phyloP scores from a whole-genome alignment of 2,329 filamentous ascomycete species.

The Ophiostoma tasmaniense region DNA sequence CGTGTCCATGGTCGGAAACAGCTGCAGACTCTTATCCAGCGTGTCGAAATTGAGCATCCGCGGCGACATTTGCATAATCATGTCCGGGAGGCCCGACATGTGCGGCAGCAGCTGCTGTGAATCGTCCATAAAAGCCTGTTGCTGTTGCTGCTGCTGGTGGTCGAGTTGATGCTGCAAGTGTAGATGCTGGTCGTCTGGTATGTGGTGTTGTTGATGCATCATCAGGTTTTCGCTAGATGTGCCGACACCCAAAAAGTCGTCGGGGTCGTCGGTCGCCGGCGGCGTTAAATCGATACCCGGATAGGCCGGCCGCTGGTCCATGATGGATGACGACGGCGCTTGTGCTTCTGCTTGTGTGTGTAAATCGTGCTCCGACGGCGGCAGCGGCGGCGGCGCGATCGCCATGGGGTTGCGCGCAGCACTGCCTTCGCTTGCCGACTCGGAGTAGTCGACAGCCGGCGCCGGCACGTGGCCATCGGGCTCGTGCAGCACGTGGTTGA shows the following conservation, averaged over 20 bases:
- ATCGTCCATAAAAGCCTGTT: conserved; percentile 10
- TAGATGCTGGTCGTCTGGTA: background rate
- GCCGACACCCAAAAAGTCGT: conserved; percentile 10
- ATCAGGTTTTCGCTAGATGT: background rate
- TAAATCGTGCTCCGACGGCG: background rate
- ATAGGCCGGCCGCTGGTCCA: conserved; percentile 8
- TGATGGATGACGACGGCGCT: background rate
- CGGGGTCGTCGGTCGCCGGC: conserved; percentile 11
- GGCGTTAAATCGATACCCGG: conserved; percentile 13
- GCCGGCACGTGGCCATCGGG: background rate
- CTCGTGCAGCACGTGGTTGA: conserved; percentile 5
- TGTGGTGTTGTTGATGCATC: conserved; percentile 3
- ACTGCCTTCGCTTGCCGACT: background rate
- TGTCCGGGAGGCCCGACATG: conserved; percentile 18
- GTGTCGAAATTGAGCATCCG: conserved; percentile 22
- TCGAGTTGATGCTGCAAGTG: background rate
- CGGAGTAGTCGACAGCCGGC: background rate
- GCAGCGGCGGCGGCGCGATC: background rate
- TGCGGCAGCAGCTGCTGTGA: conserved; percentile 14
- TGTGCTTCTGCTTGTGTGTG: background rate
- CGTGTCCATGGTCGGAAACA: conserved; percentile 23
- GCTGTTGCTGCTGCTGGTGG: background rate
- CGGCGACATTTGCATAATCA: conserved; percentile 21
- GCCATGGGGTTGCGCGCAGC: background rate
- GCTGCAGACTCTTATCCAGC: conserved; percentile 20